These are phyloP conservation scores for Mytilinidion resinicola DNA, from an alignment of 495 filamentous ascomycete species.

Conservation along the genomic window DNA sequence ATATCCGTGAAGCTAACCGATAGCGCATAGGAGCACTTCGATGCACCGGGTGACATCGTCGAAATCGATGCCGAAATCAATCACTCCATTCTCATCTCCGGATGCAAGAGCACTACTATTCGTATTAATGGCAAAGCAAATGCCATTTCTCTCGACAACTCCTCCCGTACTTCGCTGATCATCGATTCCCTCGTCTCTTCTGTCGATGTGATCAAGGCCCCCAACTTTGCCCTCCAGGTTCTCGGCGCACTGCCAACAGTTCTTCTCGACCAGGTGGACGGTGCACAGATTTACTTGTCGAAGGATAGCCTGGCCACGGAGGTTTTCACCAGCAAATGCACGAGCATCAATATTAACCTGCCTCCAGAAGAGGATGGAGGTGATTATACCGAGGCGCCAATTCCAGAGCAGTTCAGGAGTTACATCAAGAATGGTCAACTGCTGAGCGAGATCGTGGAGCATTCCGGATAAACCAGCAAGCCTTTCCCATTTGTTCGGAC, in stretches of 20 bases:
- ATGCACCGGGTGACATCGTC: slow-evolving; percentile 59
- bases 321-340: slow-evolving; percentile 81
- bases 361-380: slow-evolving; percentile 59
- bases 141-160: slow-evolving; percentile 89
- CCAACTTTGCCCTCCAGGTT: slow-evolving; percentile 87
- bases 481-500: neutral
- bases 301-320: slow-evolving; percentile 70
- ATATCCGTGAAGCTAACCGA: neutral
- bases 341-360: slow-evolving; percentile 78
- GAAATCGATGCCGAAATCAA: slow-evolving; percentile 71
- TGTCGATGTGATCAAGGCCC: slow-evolving; percentile 88
- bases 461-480: slow-evolving; percentile 49
- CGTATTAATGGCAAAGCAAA: slow-evolving; percentile 89
- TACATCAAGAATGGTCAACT: slow-evolving; percentile 68
- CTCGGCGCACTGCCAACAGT: slow-evolving; percentile 77
- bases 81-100: slow-evolving; percentile 86
- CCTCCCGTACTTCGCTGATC: slow-evolving; percentile 71
- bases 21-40: slow-evolving; percentile 72
- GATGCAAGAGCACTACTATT: slow-evolving; percentile 84
- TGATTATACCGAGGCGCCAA: slow-evolving; percentile 76
- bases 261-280: slow-evolving; percentile 87
- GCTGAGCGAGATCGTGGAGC: slow-evolving; percentile 83
- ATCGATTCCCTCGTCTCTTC: slow-evolving; percentile 85
- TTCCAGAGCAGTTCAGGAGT: slow-evolving; percentile 87
- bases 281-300: slow-evolving; percentile 76